phyloP scores from a whole-genome alignment of 768 basidiomycete genomes.

The Rhodosporidiobolus odoratus region DNA sequence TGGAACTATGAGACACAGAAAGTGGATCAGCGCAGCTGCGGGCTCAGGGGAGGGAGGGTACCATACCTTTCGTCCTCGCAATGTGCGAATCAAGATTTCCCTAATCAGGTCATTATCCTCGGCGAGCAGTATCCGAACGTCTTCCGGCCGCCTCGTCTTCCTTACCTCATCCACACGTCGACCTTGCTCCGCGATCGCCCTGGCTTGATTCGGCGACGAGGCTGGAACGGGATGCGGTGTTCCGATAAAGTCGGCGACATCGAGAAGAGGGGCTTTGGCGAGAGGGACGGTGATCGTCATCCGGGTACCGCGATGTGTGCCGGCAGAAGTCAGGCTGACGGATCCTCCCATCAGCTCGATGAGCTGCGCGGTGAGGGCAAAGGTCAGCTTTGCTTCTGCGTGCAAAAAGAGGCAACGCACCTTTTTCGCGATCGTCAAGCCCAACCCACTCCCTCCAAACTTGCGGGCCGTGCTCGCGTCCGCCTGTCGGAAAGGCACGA shows the following conservation, averaged over 20 bases:
- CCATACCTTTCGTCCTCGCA: slow-evolving; percentile 20
- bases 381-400: background rate
- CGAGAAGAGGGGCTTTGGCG: background rate
- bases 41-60: too few species aligned
- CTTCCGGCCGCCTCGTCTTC: slow-evolving; percentile 5
- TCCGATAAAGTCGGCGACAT: background rate
- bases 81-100: slow-evolving; percentile 9
- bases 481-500: slow-evolving; percentile 56
- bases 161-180: too few species aligned
- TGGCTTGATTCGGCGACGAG: too few species aligned
- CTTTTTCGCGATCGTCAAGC: slow-evolving; percentile 64
- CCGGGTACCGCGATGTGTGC: slow-evolving; percentile 4
- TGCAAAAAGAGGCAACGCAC: background rate
- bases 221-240: background rate
- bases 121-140: slow-evolving; percentile 5
- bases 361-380: slow-evolving; percentile 9
- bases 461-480: slow-evolving; percentile 84
- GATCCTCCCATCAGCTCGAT: slow-evolving; percentile 31
- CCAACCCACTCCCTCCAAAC: slow-evolving; percentile 91
- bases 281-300: slow-evolving; percentile 17
- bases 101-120: slow-evolving; percentile 24
- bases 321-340: slow-evolving; percentile 13
- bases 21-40: background rate
- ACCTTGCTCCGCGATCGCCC: too few species aligned
- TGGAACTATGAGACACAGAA: slow-evolving; percentile 5